A percentile compares a stretch with the other conserved stretches of the same genome.
Conservation (phyloP, 768 basidiomycete genomes). For the Suillus variegatus region DNA sequence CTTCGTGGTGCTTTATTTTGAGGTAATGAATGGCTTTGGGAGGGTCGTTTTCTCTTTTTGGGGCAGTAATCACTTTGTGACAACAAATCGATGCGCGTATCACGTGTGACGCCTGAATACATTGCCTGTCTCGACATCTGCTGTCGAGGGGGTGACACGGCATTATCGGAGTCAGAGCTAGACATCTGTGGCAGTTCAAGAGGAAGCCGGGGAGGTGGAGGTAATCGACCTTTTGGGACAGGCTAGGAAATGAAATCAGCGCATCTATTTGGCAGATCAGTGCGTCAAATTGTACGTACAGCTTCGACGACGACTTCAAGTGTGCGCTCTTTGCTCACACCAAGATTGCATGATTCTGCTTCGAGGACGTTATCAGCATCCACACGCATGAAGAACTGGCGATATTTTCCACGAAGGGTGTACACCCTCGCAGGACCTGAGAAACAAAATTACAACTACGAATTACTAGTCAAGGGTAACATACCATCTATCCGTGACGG, state of each 20-base stretch:
- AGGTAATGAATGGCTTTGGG: background rate
- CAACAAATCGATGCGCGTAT: constrained; percentile 28
- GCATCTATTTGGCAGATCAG: background rate
- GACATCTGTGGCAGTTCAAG: constrained; percentile 11
- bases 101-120: constrained; percentile 24
- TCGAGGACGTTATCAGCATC: constrained; percentile 50
- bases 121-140: constrained; percentile 5
- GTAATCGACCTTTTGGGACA: constrained; percentile 26
- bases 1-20: background rate
- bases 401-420: constrained; percentile 65
- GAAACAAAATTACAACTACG: constrained; percentile 7
- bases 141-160: constrained; percentile 10
- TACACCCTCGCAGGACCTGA: constrained; percentile 71
- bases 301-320: constrained; percentile 60
- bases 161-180: constrained; percentile 25
- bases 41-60: constrained; percentile 10
- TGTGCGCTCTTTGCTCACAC: constrained; percentile 53
- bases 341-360: constrained; percentile 56
- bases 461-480: background rate
- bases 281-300: constrained; percentile 37
- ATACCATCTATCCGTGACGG: constrained; percentile 72
- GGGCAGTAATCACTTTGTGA: constrained; percentile 23
- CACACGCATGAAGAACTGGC: constrained; percentile 68
- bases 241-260: constrained; percentile 23
- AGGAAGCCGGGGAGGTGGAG: constrained; percentile 20